Base-by-base conservation (phyloP, 805 yeast species). In the Candida mattraensis region DNA sequence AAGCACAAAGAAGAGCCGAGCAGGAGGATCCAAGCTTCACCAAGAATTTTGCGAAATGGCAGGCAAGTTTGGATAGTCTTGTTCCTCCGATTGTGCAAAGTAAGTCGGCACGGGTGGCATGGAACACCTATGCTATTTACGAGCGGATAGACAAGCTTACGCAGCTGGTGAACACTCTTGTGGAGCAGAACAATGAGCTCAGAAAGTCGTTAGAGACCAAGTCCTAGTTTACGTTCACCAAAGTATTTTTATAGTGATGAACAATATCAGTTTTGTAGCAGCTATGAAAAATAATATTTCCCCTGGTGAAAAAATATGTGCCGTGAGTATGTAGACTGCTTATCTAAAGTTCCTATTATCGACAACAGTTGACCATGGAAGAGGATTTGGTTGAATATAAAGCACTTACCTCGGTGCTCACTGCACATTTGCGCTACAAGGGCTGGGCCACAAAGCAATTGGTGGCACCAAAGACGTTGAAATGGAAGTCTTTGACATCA, bases 21-120 rank as follows among this genome's bases (percentile, higher is more conserved):
- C 54, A 56, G 6, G 72, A 67, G 24, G 95, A 87, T 56, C 86
- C 87, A 0, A 76, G 76, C 39, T 84, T 85, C 53, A 56, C 68
- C n/a, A 72, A 74, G 7, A 66, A 72, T 24, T 65, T 69, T 26
- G 47, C 52, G 5, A 51, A 61, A 13, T 87, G 88, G 79, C 66
- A 63, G 15, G 46, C 53, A 10, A 69, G 69, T 18, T 73, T 85
- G 17, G 68, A 69, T 8, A 47, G 56, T 5, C 67, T 69, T 5
- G 74, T 71, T 5, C 86, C 85, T 33, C 85, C 85, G 2, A 77
- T 81, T 5, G 67, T 66, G 17, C 61, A 67, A 35, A 86, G 85
- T 22, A 69, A 65, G 38, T 59, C 61, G 14, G 58, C 61, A 5
- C 83, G 87, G 24, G 64, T 81, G 34, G 74, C 77, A 28, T 78